A percentile compares a stretch with the other conserved stretches of the same genome.
Conservation (phyloP, 441 rosid species). For the Pelargonium citronellum region DNA sequence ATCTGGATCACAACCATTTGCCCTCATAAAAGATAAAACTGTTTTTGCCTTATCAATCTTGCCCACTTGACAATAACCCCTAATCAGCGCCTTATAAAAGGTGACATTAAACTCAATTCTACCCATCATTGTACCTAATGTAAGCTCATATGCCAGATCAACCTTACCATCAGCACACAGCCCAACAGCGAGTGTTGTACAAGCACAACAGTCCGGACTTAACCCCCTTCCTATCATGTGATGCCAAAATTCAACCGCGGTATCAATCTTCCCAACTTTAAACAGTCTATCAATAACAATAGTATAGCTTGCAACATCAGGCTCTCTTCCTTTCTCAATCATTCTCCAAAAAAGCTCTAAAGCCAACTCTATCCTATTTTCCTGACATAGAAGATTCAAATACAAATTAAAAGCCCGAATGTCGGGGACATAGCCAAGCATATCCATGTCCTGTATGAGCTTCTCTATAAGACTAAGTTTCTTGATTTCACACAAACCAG, state of each 20-base stretch:
- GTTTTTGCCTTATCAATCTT: neutral
- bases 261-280: slow-evolving; percentile 45
- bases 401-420: slow-evolving; percentile 73
- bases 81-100: slow-evolving; percentile 67
- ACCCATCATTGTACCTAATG: slow-evolving; percentile 55
- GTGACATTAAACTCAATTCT: slow-evolving; percentile 45
- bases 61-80: slow-evolving; percentile 51
- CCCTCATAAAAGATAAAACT: neutral
- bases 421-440: slow-evolving; percentile 55
- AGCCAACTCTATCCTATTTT: slow-evolving; percentile 44
- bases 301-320: slow-evolving; percentile 79
- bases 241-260: slow-evolving; percentile 55
- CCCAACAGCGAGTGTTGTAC: slow-evolving; percentile 58
- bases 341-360: slow-evolving; percentile 51
- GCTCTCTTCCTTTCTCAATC: slow-evolving; percentile 51
- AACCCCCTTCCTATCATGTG: slow-evolving; percentile 58
- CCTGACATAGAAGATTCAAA: slow-evolving; percentile 59
- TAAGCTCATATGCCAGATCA: slow-evolving; percentile 82
- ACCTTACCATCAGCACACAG: slow-evolving; percentile 67
- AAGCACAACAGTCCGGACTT: slow-evolving; percentile 52
- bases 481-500: slow-evolving; percentile 60
- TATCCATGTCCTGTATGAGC: slow-evolving; percentile 64
- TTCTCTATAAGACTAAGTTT: slow-evolving; percentile 48
- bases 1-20: slow-evolving; percentile 52
- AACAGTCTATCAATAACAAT: slow-evolving; percentile 63